Evolutionary conservation across 2,329 filamentous ascomycete species (phyloP).

Genomic region (Penicillium verrucosum): DNA sequence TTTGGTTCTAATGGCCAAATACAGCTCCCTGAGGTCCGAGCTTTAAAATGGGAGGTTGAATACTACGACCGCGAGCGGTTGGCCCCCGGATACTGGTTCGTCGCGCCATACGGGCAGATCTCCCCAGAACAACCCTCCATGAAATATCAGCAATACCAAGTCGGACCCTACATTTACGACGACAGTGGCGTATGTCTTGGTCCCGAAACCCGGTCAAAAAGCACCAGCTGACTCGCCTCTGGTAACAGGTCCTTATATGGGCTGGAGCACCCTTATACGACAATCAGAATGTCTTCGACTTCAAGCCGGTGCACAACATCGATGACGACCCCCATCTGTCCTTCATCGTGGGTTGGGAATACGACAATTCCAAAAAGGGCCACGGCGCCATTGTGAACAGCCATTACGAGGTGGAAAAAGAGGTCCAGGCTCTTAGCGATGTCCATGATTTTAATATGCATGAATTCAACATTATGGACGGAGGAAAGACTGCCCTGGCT

Average conservation of each 20-base stretch:
- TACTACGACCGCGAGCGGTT: conserved; percentile 23
- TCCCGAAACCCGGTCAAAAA: neutral
- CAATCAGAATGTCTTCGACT: conserved; percentile 49
- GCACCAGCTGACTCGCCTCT: conserved; percentile 7
- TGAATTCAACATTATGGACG: conserved; percentile 39
- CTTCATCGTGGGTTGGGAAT: conserved; percentile 41
- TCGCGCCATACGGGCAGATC: conserved; percentile 44
- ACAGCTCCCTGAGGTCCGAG: conserved; percentile 30
- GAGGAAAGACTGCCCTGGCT: conserved; percentile 36
- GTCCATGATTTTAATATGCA: conserved; percentile 40
- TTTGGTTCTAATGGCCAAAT: conserved; percentile 5
- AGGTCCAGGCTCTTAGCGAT: conserved; percentile 33
- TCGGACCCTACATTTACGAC: conserved; percentile 51
- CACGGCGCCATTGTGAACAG: conserved; percentile 50
- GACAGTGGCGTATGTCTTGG: conserved; percentile 39
- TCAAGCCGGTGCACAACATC: conserved; percentile 45
- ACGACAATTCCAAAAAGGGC: conserved; percentile 41
- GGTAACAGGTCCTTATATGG: conserved; percentile 45
- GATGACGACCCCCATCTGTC: conserved; percentile 47
- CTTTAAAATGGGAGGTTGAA: conserved; percentile 29
- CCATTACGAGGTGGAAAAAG: conserved; percentile 45
- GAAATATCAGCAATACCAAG: conserved; percentile 42
- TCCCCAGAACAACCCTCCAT: conserved; percentile 22
- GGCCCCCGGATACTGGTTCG: conserved; percentile 48
- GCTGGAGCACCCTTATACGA: conserved; percentile 47